Evolutionary conservation across 179 eudicot species (phyloP), one percentile per base, ranked within the genome.

Genomic region (Dionaea muscipula): DNA sequence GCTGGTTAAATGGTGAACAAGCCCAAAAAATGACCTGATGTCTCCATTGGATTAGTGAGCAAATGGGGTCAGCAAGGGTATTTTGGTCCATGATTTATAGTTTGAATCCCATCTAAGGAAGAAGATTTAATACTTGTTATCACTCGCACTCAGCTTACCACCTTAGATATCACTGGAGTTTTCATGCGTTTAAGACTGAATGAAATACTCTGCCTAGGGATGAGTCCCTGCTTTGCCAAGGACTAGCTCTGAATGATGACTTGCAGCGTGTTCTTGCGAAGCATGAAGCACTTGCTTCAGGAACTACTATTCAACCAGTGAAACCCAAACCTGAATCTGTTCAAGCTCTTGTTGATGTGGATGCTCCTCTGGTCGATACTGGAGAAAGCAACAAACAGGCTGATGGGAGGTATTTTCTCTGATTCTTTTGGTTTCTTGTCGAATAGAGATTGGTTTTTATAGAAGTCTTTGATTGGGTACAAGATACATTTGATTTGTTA

Each of bases 161-260:
- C n/a, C n/a, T 43, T 6, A 43, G 3, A 12, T 15, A 43, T 43
- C 2, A 43, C 19, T n/a, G 19, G 22, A n/a, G 19, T 0, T 43
- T 5, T 7, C 2, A n/a, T 43, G 15, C 15, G 12, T 38, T 38
- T 9, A 4, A 38, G 15, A 2, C 15, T 51, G 41, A 24, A 52
- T 56, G 19, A 14, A 51, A 15, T 6, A 28, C 14, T 20, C 17
- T 9, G 21, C 71, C 55, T 68, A 91, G 98, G 79, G 98, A 91
- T 72, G 98, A 91, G 70, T 80, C 91, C 10, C 53, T 91, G 47
- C 75, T 91, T 63, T 72, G 93, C 75, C 96, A 91, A 79, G 98
- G 98, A 48, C 76, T 91, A 41, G 77, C 91, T 54, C 60, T 91
- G 61, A 91, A 91, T 78, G 98, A 91, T 59, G 98, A 91, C 68